Conservation (phyloP, 495 filamentous ascomycete species). For the Aspergillus hancockii region DNA sequence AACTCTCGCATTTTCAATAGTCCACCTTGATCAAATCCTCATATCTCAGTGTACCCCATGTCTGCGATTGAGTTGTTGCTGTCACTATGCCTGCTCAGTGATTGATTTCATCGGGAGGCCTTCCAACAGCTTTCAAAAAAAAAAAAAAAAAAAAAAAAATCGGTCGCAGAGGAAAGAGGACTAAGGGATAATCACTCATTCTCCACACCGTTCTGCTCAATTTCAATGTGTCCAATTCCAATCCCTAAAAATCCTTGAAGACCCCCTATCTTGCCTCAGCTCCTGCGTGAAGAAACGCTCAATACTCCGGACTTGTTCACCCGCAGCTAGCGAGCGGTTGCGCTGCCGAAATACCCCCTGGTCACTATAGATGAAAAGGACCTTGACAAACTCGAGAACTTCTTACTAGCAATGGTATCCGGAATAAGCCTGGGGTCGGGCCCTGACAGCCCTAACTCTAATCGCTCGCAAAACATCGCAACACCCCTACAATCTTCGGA, state of each 20-base stretch:
- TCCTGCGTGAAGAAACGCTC: background rate
- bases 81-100: slow-evolving; percentile 30
- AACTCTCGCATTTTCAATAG: slow-evolving; percentile 6
- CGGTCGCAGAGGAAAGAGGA: slow-evolving; percentile 8
- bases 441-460: slow-evolving; percentile 7
- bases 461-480: slow-evolving; percentile 4
- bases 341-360: background rate
- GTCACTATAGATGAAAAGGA: slow-evolving; percentile 10
- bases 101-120: slow-evolving; percentile 26
- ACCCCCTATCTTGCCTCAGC: background rate
- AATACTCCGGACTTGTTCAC: background rate
- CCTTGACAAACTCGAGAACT: background rate
- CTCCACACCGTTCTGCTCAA: background rate
- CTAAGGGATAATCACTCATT: slow-evolving; percentile 8
- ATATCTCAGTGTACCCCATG: slow-evolving; percentile 1
- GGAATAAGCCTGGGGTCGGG: slow-evolving; percentile 9
- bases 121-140: slow-evolving; percentile 19
- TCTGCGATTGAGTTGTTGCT: slow-evolving; percentile 17
- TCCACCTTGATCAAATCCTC: background rate
- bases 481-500: slow-evolving; percentile 10
- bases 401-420: slow-evolving; percentile 13
- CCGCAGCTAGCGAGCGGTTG: background rate
- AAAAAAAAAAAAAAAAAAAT: too few species aligned
- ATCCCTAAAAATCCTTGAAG: background rate
- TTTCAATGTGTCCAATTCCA: slow-evolving; percentile 11